Percentiles rank a stretch among this genome's conserved stretches.
Conservation (phyloP, 371 early-diverging fungal genomes). For the Chytridium lagenaria region DNA sequence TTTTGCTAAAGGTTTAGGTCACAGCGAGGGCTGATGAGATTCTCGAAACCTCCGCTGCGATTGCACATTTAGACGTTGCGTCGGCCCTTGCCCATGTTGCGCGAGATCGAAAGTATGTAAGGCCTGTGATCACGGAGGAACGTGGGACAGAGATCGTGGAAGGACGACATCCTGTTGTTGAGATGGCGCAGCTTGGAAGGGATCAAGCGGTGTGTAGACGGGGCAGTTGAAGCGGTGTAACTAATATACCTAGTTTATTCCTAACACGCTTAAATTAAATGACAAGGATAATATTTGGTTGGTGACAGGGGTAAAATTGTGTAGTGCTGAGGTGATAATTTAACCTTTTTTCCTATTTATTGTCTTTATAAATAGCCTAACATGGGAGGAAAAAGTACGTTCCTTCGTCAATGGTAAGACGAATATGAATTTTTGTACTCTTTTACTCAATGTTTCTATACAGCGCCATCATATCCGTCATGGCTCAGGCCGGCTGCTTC, state of each 20-base stretch:
- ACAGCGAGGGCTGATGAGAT: conserved; percentile 27
- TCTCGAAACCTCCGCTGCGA: conserved; percentile 37
- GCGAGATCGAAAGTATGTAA: conserved; percentile 56
- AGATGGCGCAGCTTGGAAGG: conserved; percentile 42
- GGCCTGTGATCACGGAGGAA: conserved; percentile 58
- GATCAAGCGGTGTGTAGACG: conserved; percentile 13
- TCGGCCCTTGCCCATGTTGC: conserved; percentile 67
- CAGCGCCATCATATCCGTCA: conserved; percentile 78
- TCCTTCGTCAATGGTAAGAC: conserved; percentile 75
- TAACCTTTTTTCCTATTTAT: too few relatives aligned
- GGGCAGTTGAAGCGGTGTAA: conserved; percentile 31
- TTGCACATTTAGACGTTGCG: conserved; percentile 76
- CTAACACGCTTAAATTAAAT: conserved; percentile 75
- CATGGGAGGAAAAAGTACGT: conserved; percentile 97
- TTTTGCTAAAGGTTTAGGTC: conserved; percentile 22
- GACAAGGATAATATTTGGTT: conserved; percentile 66
- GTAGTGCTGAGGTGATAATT: background rate
- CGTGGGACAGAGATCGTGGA: conserved; percentile 37
- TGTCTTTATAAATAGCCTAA: too few relatives aligned
- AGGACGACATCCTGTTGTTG: conserved; percentile 92
- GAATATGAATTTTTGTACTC: background rate
- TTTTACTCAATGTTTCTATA: background rate
- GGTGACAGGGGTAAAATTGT: conserved; percentile 75
- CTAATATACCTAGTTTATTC: conserved; percentile 58
- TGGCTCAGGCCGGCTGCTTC: conserved; percentile 94